A percentile compares a stretch with the other conserved stretches of the same genome.
Conservation (phyloP, 2,329 filamentous ascomycete species). For the Cladorrhinum sp. region DNA sequence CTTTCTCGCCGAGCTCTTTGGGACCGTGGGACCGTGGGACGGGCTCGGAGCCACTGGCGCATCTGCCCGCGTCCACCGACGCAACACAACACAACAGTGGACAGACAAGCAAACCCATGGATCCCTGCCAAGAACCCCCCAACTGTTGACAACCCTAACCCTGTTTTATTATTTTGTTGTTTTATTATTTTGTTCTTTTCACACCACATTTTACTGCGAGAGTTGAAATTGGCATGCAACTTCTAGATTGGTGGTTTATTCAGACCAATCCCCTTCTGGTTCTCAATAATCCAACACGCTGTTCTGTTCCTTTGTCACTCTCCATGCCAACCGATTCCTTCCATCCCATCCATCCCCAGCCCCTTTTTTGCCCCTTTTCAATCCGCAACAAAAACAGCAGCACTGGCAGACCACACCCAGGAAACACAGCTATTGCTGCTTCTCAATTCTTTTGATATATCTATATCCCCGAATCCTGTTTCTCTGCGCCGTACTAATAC, state of each 20-base stretch:
- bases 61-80: too few species aligned
- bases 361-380: background rate
- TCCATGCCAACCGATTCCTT: background rate
- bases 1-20: slow-evolving; percentile 6
- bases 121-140: background rate
- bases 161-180: background rate
- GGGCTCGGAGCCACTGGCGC: background rate
- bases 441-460: background rate
- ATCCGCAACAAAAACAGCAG: background rate
- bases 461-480: background rate
- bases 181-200: too few species aligned
- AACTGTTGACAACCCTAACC: background rate
- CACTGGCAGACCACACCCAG: too few species aligned
- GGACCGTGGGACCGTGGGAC: background rate
- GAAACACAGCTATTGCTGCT: background rate
- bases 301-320: background rate
- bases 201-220: too few species aligned
- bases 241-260: too few species aligned
- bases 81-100: too few species aligned
- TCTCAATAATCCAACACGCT: background rate
- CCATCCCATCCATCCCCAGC: too few species aligned
- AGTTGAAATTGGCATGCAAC: too few species aligned
- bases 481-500: background rate
- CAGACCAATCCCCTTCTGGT: background rate
- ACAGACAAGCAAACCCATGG: background rate